Conservation (phyloP, 768 basidiomycete genomes). For the Tylopilus subfusipes region DNA sequence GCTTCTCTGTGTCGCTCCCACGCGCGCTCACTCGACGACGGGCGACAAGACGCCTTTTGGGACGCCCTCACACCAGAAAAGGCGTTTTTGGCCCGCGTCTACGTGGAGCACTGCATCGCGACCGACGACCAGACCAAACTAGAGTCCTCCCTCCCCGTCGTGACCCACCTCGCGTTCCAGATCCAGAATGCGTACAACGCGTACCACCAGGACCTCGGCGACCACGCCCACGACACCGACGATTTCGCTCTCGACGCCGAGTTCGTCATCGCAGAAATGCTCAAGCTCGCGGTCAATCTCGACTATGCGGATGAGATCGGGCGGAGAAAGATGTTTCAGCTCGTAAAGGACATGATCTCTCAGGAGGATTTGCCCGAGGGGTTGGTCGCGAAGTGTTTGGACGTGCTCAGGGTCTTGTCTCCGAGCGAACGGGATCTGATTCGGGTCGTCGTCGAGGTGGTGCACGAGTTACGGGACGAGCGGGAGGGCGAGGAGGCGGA, state of each 20-base stretch:
- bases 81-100: too few relatives aligned
- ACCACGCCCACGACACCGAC: constrained; percentile 42
- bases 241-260: constrained; percentile 35
- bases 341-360: constrained; percentile 82
- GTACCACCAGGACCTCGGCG: constrained; percentile 42
- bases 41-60: too few relatives aligned
- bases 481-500: constrained; percentile 37
- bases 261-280: constrained; percentile 76
- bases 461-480: constrained; percentile 67
- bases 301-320: constrained; percentile 95
- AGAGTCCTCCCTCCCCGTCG: too few relatives aligned
- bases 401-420: constrained; percentile 72
- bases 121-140: too few relatives aligned
- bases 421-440: constrained; percentile 78
- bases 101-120: too few relatives aligned
- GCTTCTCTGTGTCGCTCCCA: too few relatives aligned
- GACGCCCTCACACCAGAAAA: too few relatives aligned
- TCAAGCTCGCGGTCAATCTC: constrained; percentile 70
- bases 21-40: constrained; percentile 41
- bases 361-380: constrained; percentile 64
- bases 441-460: too few relatives aligned
- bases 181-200: constrained; percentile 73
- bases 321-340: constrained; percentile 78
- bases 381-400: constrained; percentile 72
- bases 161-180: too few relatives aligned